Base-by-base conservation (phyloP, 2,329 filamentous ascomycete species). In the Penicillium sp. region DNA sequence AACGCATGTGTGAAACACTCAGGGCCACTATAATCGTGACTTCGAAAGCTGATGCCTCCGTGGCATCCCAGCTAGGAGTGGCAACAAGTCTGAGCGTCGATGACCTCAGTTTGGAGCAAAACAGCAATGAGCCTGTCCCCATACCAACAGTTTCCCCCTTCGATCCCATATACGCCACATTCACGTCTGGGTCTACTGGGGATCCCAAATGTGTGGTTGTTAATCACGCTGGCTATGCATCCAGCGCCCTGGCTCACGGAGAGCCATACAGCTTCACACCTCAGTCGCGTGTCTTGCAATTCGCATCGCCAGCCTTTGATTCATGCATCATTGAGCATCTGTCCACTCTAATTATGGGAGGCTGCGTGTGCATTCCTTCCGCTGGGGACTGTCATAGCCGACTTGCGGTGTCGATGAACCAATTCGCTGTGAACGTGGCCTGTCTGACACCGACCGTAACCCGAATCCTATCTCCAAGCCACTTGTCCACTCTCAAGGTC, bases 101-200 rank as follows among this genome's bases (percentile, higher is more conserved):
- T 18, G 18, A 18, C 18, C 18, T 18, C 18, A 18, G 18, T 18
- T 18, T 18, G 18, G 18, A 18, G 2, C 18, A 18, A 18, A 18
- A 18, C 18, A 18, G 1, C 18, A 18, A 18, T 18, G 18, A 18
- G 18, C 18, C 18, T 18, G 18, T 18, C 18, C 18, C 18, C 18
- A 18, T 18, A 18, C 18, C 1, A 18, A 18, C 18, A 18, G 18
- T 18, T 18, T 18, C 1, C 18, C 18, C 18, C 18, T 18, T 18
- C 18, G 83, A 83, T 0, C 42, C 52, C 27, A 22, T 56, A n/a
- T 86, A 83, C 62, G 74, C 84, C 2, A 76, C 87, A 9, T 82
- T 86, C 58, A 79, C 78, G 2, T 79, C 79, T 4, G 79, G 80
- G 0, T 79, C 79, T n/a, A 61, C 53, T 3, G 53, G 53, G 1